These are phyloP conservation scores for Friedmanniomyces endolithicus DNA, from an alignment of 495 filamentous ascomycete genomes.

Conservation along the genomic window DNA sequence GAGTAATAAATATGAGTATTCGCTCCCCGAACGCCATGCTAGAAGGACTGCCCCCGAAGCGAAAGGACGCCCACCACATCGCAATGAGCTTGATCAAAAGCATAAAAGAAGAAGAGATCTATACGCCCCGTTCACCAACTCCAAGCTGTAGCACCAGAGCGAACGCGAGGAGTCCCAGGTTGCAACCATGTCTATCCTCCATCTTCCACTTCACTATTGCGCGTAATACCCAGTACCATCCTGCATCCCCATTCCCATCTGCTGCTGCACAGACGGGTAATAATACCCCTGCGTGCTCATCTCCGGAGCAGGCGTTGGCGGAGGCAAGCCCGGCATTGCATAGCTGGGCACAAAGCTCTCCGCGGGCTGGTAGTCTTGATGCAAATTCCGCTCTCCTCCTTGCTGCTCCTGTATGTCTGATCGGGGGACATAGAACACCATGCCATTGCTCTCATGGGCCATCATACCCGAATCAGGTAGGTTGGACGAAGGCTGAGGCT, in stretches of 20 bases:
- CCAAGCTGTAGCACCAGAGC: no score
- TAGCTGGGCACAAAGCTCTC: conserved; percentile 19
- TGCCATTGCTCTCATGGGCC: conserved; percentile 84
- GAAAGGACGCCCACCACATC: background rate
- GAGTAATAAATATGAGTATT: background rate
- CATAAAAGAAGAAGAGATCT: background rate
- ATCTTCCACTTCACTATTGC: background rate
- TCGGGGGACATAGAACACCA: conserved; percentile 86
- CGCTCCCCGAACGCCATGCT: background rate
- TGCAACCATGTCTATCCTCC: background rate
- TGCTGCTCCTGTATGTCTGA: conserved; percentile 37
- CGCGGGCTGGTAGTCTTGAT: conserved; percentile 15
- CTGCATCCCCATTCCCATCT: background rate
- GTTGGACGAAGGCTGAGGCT: conserved; percentile 24
- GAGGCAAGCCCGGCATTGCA: conserved; percentile 16
- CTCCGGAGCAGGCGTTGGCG: conserved; percentile 3
- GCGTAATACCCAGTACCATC: background rate
- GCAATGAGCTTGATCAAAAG: background rate
- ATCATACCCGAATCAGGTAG: conserved; percentile 52
- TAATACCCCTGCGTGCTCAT: conserved; percentile 1
- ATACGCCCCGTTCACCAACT: background rate
- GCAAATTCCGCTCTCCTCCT: conserved; percentile 35
- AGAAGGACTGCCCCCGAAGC: no score
- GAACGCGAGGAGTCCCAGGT: no score
- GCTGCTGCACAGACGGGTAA: background rate